These are phyloP conservation scores for Leishmania martiniquensis DNA, from an alignment of 208 protist species.

Conservation along the genomic window DNA sequence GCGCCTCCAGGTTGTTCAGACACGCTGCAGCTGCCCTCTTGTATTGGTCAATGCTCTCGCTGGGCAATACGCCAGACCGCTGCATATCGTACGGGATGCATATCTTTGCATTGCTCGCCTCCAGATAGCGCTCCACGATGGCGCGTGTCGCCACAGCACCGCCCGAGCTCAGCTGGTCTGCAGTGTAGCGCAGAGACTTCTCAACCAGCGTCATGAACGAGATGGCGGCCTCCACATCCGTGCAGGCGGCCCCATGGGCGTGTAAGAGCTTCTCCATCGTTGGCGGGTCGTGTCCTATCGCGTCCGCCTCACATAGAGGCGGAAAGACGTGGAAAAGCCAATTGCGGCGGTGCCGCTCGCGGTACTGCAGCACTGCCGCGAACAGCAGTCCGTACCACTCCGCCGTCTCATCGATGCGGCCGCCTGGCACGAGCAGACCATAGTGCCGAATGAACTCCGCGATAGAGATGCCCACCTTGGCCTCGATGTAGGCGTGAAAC, in stretches of 20 bases:
- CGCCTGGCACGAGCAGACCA: constrained; percentile 38
- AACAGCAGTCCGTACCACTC: constrained; percentile 49
- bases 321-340: constrained; percentile 61
- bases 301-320: constrained; percentile 5
- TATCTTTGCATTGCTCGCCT: constrained; percentile 37
- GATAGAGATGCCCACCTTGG: constrained; percentile 50
- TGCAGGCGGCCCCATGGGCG: constrained; percentile 7
- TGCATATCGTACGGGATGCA: constrained; percentile 52
- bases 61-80: constrained; percentile 28
- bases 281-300: constrained; percentile 18
- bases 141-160: constrained; percentile 14
- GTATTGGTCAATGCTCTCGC: constrained; percentile 32
- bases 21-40: constrained; percentile 21
- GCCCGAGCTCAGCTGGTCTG: constrained; percentile 29
- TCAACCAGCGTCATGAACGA: constrained; percentile 21
- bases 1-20: constrained; percentile 29
- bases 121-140: constrained; percentile 51
- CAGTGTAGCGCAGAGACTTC: constrained; percentile 31
- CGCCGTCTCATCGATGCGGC: constrained; percentile 39
- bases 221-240: constrained; percentile 6
- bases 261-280: constrained; percentile 38
- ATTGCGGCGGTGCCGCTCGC: constrained; percentile 44
- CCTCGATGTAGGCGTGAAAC: constrained; percentile 48
- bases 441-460: constrained; percentile 51
- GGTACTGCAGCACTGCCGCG: constrained; percentile 40